A percentile compares a stretch with the other conserved stretches of the same genome.
phyloP scores from a whole-genome alignment of 2,329 filamentous ascomycete genomes.

The Xenosphaeropsis pyriputrescens region DNA sequence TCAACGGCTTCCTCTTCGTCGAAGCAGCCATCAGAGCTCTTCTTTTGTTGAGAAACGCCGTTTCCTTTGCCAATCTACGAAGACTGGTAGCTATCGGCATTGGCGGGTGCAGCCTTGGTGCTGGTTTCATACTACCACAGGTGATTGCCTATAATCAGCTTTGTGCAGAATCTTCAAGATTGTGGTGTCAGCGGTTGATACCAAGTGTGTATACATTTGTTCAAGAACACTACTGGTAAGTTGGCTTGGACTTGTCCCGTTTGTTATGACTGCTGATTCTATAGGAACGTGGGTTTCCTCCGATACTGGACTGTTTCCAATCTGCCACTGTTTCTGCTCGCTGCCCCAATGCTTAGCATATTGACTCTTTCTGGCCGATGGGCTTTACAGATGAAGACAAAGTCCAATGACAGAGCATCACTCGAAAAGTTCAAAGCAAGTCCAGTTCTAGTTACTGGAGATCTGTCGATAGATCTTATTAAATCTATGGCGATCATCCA shows the following conservation, averaged over 20 bases:
- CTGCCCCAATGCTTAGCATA: conserved; percentile 59
- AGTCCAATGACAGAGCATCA: conserved; percentile 12
- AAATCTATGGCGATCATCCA: conserved; percentile 32
- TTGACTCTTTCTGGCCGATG: conserved; percentile 45
- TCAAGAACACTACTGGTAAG: conserved; percentile 80
- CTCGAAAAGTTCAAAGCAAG: neutral
- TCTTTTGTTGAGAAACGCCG: conserved; percentile 24
- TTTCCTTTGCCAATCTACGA: conserved; percentile 26
- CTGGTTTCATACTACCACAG: conserved; percentile 61
- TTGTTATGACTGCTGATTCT: neutral
- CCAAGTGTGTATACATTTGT: conserved; percentile 91
- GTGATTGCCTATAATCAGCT: conserved; percentile 58
- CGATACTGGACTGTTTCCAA: conserved; percentile 84
- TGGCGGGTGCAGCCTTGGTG: conserved; percentile 52
- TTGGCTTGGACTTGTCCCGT: conserved; percentile 2
- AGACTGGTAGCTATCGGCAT: conserved; percentile 43
- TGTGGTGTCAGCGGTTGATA: conserved; percentile 61
- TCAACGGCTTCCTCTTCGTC: conserved; percentile 62
- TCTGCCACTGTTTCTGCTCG: conserved; percentile 74
- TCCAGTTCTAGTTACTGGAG: too few species aligned
- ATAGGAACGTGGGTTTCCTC: conserved; percentile 76
- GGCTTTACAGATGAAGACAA: conserved; percentile 14
- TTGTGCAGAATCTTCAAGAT: conserved; percentile 36
- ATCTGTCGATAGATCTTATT: too few species aligned
- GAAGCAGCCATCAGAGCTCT: conserved; percentile 40